Evolutionary conservation across 805 yeast species (phyloP).

Genomic region (Candida multigemmis): DNA sequence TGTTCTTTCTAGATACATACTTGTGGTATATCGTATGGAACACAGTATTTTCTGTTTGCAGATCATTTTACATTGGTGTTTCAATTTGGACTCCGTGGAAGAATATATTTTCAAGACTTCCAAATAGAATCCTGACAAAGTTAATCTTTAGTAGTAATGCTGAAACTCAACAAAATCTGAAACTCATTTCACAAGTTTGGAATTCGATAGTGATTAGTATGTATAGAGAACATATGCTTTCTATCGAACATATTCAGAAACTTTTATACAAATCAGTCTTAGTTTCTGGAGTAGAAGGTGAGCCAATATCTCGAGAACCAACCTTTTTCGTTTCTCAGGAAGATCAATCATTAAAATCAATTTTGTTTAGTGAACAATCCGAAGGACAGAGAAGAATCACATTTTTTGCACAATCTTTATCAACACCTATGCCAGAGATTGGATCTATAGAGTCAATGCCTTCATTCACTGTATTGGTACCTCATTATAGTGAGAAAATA

Average conservation of each 20-base stretch:
- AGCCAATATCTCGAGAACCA: constrained; percentile 54
- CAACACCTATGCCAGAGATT: constrained; percentile 78
- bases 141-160: constrained; percentile 41
- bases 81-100: constrained; percentile 90
- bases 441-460: constrained; percentile 64
- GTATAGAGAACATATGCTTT: constrained; percentile 72
- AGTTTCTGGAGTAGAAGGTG: constrained; percentile 24
- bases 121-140: constrained; percentile 68
- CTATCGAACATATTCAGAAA: constrained; percentile 63
- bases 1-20: constrained; percentile 75
- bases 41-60: constrained; percentile 60
- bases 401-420: constrained; percentile 81
- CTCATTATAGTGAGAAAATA: constrained; percentile 94
- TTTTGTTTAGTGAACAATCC: constrained; percentile 50
- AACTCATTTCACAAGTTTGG: constrained; percentile 69
- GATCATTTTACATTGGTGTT: constrained; percentile 67
- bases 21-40: constrained; percentile 82
- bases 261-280: constrained; percentile 49
- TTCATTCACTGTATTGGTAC: constrained; percentile 79
- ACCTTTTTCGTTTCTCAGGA: constrained; percentile 75
- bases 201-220: constrained; percentile 74
- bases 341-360: constrained; percentile 55
- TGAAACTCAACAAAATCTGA: constrained; percentile 32
- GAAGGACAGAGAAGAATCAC: constrained; percentile 82
- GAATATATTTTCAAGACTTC: constrained; percentile 66